phyloP scores from a whole-genome alignment of 441 rosid species.

The Omphalea diandra region DNA sequence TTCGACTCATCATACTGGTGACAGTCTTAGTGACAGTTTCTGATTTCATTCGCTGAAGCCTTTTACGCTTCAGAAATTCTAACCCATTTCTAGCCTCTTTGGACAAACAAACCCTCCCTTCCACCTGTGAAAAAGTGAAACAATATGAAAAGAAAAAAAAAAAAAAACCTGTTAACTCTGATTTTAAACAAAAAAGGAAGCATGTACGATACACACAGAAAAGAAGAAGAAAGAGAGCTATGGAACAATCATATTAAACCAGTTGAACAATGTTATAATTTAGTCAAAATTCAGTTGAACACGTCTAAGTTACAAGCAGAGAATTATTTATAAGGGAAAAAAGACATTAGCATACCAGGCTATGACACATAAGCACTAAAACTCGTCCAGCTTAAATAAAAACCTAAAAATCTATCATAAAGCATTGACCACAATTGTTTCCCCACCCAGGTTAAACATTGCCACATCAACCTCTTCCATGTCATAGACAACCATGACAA shows the following conservation, averaged over 20 bases:
- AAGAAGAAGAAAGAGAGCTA: not conserved
- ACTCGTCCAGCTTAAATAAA: not conserved
- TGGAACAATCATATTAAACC: not conserved
- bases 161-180: not conserved
- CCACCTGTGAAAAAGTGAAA: conserved; percentile 61
- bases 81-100: conserved; percentile 75
- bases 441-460: not conserved
- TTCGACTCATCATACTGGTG: conserved; percentile 57
- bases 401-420: not conserved
- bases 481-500: not conserved
- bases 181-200: not conserved
- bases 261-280: not conserved
- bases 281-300: no score
- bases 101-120: conserved; percentile 74
- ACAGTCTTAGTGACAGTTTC: conserved; percentile 45
- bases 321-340: not conserved
- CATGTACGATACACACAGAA: not conserved
- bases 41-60: conserved; percentile 71
- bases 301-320: not conserved
- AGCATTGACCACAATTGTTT: not conserved
- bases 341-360: not conserved
- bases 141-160: conserved; percentile 2
- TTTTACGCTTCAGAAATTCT: conserved; percentile 79
- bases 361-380: not conserved
- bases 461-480: not conserved